Conservation (phyloP, 768 basidiomycete genomes). For the Cubamyces sp. region DNA sequence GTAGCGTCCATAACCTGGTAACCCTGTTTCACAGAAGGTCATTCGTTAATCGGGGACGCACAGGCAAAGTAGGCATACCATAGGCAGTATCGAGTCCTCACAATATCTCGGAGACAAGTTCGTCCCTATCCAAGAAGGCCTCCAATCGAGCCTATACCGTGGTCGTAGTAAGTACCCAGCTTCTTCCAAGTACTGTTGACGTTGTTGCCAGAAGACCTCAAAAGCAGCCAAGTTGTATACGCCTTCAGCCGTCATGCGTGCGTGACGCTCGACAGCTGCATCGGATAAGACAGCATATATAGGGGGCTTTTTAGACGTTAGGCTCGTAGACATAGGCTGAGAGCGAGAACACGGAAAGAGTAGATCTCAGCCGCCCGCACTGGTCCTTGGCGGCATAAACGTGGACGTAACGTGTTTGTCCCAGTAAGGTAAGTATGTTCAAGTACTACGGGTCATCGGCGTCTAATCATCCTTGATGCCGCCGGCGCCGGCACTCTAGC, state of each 20-base stretch:
- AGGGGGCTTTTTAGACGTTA: conserved; percentile 18
- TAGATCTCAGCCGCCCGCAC: not conserved
- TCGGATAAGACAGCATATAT: conserved; percentile 4
- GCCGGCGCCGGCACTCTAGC: not conserved
- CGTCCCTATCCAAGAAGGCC: conserved; percentile 24
- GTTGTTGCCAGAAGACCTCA: conserved; percentile 21
- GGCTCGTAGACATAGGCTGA: not conserved
- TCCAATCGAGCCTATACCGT: conserved; percentile 22
- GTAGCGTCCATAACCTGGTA: conserved; percentile 28
- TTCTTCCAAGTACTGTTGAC: conserved; percentile 13
- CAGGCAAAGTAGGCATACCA: conserved; percentile 1
- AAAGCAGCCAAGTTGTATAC: conserved; percentile 8
- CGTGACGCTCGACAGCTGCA: not conserved
- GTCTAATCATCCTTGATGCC: no score
- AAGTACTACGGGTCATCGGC: not conserved
- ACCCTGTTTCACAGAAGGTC: not conserved
- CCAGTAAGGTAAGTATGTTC: not conserved
- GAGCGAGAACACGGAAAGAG: not conserved
- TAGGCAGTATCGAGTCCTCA: conserved; percentile 15
- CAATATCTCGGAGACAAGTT: conserved; percentile 11
- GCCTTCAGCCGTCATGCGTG: conserved; percentile 5
- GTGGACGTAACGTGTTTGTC: not conserved
- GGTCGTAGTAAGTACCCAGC: conserved; percentile 31
- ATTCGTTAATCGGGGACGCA: not conserved
- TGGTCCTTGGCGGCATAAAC: not conserved